Evolutionary conservation across 345 rosid species (phyloP).

Genomic region (Cardiospermum halicacabum): DNA sequence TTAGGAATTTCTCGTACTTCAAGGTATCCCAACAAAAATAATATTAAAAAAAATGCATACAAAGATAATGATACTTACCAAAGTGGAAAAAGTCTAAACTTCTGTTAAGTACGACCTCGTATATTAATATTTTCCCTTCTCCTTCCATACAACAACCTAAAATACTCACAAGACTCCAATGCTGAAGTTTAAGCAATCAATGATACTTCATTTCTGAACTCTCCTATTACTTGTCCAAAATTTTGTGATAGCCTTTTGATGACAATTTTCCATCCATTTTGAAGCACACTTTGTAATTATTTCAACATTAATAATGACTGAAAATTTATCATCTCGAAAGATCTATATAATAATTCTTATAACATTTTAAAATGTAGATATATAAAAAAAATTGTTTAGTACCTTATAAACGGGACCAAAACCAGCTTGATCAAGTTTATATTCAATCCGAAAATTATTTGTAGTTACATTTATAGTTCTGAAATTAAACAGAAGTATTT

Average conservation of each 20-base stretch:
- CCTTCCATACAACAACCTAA: conserved; percentile 21
- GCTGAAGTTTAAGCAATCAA: conserved; percentile 17
- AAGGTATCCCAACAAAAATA: background rate
- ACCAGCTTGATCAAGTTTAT: too few species aligned
- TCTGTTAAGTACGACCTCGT: conserved; percentile 22
- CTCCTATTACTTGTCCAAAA: background rate
- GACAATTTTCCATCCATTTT: background rate
- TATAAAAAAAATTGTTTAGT: too few species aligned
- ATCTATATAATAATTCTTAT: too few species aligned
- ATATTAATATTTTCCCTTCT: conserved; percentile 17
- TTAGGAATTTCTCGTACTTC: too few species aligned
- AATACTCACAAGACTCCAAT: conserved; percentile 21
- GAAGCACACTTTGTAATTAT: background rate
- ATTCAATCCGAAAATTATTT: too few species aligned
- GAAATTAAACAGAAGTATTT: too few species aligned
- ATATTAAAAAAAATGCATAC: background rate
- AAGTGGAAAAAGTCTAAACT: conserved; percentile 17
- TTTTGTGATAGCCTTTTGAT: background rate
- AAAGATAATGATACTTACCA: too few species aligned
- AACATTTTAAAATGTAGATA: too few species aligned
- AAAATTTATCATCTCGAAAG: too few species aligned
- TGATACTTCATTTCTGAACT: conserved; percentile 2
- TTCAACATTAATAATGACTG: too few species aligned
- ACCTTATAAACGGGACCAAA: too few species aligned
- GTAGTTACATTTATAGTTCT: too few species aligned